These are phyloP conservation scores for Candida labiduridarum DNA, from an alignment of 1,139 yeast genomes.

Conservation along the genomic window DNA sequence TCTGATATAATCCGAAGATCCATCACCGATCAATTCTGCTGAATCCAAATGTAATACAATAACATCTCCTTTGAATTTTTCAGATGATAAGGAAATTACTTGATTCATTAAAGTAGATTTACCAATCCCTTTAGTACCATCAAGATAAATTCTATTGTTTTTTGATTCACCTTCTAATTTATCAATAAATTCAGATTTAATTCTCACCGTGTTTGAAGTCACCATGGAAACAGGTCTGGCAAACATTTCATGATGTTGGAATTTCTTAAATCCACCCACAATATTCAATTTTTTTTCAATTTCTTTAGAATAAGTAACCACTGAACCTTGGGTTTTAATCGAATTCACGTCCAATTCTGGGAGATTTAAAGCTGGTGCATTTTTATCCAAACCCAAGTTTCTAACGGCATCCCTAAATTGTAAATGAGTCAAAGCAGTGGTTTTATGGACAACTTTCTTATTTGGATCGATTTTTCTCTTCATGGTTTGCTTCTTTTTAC, in stretches of 20 bases:
- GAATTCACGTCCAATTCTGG: not conserved
- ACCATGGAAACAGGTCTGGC: slow-evolving; percentile 58
- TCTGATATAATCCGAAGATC: slow-evolving; percentile 66
- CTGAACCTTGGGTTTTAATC: slow-evolving; percentile 10
- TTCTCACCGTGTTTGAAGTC: slow-evolving; percentile 33
- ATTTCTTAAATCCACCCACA: slow-evolving; percentile 61
- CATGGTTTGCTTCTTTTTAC: slow-evolving; percentile 21
- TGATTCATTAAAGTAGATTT: slow-evolving; percentile 78
- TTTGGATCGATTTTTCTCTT: slow-evolving; percentile 29
- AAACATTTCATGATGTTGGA: slow-evolving; percentile 67
- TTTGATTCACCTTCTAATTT: slow-evolving; percentile 24
- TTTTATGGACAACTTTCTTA: slow-evolving; percentile 20
- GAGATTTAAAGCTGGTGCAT: slow-evolving; percentile 17
- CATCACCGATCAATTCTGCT: slow-evolving; percentile 65
- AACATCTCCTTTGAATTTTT: slow-evolving; percentile 45
- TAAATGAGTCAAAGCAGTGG: slow-evolving; percentile 47
- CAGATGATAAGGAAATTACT: slow-evolving; percentile 58
- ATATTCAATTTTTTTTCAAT: slow-evolving; percentile 29
- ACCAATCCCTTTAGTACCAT: slow-evolving; percentile 80
- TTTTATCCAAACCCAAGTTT: slow-evolving; percentile 35
- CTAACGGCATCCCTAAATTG: slow-evolving; percentile 44
- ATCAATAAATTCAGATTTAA: slow-evolving; percentile 28
- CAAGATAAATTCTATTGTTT: slow-evolving; percentile 55
- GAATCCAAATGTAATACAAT: slow-evolving; percentile 69
- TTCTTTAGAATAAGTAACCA: slow-evolving; percentile 27